Evolutionary conservation across 352 stramenopile species (phyloP), one percentile per base, ranked within the genome.

Genomic region (Globisporangium barbulae): DNA sequence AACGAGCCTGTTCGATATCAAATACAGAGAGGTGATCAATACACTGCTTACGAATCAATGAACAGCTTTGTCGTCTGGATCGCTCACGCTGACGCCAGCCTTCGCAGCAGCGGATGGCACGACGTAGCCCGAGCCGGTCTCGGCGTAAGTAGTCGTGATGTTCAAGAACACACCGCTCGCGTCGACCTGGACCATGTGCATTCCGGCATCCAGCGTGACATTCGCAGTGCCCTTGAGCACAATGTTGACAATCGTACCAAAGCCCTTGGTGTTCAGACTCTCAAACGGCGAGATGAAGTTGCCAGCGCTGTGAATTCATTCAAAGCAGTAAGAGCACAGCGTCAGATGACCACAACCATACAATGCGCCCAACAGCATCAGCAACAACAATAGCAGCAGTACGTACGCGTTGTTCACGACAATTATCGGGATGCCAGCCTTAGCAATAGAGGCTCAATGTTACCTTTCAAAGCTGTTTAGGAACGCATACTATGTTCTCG

Each of bases 181-280:
- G 7, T 89, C 77, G n/a, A 75, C 78, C 53, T 79, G 72, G 60
- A 94, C 91, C 77, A 93, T 85, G 60, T 80, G 81, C 61, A 92
- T 90, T 48, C 83, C 87, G 0, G 82, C 83, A 45, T 94, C 83
- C 53, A 91, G 70, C 61, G 85, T 94, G 57, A 96, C 82, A 67
- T 94, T 94, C 65, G 84, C 84, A 31, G 83, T 91, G 28, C 87
- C 87, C 68, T 93, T 91, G 41, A 96, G 78, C 56, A 94, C 97
- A 74, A 99, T 99, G 53, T 98, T 95, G 68, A 99, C 89, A 21
- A 99, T 97, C 31, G 97, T 99, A 35, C 90, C 89, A 70, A 99
- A 98, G 28, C 90, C 96, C 75, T 98, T 98, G 37, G 91, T 84
- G 62, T 85, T 97, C 41, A 99, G 77, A 10, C 88, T 76, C 67